phyloP scores from a whole-genome alignment of 2,329 filamentous ascomycete genomes.

The Cadophora malorum region DNA sequence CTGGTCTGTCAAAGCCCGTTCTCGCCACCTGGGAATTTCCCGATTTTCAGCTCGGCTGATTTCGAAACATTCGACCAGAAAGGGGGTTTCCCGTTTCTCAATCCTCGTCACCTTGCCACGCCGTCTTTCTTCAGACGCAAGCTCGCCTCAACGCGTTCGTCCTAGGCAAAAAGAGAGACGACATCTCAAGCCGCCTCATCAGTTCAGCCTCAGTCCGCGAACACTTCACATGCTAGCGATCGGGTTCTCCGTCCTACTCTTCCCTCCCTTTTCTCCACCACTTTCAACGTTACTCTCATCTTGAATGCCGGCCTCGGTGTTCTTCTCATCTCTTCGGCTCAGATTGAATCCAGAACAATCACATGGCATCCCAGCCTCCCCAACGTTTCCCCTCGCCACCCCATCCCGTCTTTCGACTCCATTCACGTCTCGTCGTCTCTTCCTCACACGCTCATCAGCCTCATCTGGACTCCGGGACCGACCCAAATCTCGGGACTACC shows the following conservation, averaged over 20 bases:
- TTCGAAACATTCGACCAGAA: neutral
- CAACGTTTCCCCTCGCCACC: constrained; percentile 5
- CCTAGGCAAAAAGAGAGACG: constrained; percentile 9
- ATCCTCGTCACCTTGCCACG: constrained; percentile 2
- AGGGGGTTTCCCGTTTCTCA: neutral
- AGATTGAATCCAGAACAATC: constrained; percentile 9
- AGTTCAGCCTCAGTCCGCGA: constrained; percentile 8
- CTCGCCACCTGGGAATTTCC: constrained; percentile 18
- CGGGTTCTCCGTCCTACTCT: neutral
- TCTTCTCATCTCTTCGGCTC: neutral
- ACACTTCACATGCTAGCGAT: neutral
- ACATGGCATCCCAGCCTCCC: constrained; percentile 17
- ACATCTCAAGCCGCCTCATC: constrained; percentile 16
- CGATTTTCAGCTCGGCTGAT: constrained; percentile 10
- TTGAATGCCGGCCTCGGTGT: neutral
- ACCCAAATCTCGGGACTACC: constrained; percentile 11
- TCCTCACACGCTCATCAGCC: constrained; percentile 10
- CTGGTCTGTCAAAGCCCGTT: too few relatives aligned
- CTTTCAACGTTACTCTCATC: neutral
- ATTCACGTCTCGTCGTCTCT: neutral
- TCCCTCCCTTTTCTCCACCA: neutral
- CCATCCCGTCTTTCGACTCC: neutral
- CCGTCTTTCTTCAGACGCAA: neutral
- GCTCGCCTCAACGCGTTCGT: neutral
- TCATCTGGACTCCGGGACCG: constrained; percentile 10